Evolutionary conservation across 2,329 filamentous ascomycete species (phyloP).

Genomic region (Aureobasidium sp.): DNA sequence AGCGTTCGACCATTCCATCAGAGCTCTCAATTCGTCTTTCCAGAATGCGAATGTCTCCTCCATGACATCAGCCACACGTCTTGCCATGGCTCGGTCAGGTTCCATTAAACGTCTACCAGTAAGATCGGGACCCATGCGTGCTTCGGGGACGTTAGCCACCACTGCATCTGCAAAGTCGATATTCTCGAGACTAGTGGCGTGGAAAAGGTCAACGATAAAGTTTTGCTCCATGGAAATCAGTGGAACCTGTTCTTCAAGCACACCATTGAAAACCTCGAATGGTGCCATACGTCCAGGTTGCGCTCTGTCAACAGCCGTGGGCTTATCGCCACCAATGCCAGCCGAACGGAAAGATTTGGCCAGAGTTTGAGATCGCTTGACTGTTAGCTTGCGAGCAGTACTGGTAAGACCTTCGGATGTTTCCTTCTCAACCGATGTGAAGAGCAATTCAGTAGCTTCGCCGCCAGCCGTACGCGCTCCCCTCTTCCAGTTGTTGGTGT

Average conservation of each 20-base stretch:
- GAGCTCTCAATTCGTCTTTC: conserved; percentile 64
- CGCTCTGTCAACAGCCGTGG: conserved; percentile 30
- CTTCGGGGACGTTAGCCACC: conserved; percentile 53
- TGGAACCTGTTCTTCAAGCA: conserved; percentile 73
- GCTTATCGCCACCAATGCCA: conserved; percentile 44
- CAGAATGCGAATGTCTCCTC: conserved; percentile 80
- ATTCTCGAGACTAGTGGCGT: conserved; percentile 75
- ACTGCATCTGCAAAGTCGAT: conserved; percentile 79
- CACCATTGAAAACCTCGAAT: conserved; percentile 72
- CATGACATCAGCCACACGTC: conserved; percentile 77
- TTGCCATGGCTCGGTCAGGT: conserved; percentile 78
- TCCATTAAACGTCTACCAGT: conserved; percentile 72
- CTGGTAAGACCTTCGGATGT: conserved; percentile 53
- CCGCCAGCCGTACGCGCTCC: conserved; percentile 25
- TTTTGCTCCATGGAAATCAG: conserved; percentile 91
- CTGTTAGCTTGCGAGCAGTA: conserved; percentile 80
- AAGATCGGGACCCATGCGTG: conserved; percentile 60
- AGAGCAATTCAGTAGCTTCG: conserved; percentile 52
- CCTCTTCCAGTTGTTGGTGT: conserved; percentile 62
- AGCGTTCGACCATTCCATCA: conserved; percentile 76
- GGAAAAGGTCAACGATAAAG: conserved; percentile 95
- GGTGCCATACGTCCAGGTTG: conserved; percentile 61
- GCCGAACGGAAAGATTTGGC: conserved; percentile 64
- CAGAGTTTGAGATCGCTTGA: conserved; percentile 85
- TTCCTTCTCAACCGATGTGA: conserved; percentile 84